phyloP scores from a whole-genome alignment of 441 rosid genomes.

The Arabidopsis lyrata region DNA sequence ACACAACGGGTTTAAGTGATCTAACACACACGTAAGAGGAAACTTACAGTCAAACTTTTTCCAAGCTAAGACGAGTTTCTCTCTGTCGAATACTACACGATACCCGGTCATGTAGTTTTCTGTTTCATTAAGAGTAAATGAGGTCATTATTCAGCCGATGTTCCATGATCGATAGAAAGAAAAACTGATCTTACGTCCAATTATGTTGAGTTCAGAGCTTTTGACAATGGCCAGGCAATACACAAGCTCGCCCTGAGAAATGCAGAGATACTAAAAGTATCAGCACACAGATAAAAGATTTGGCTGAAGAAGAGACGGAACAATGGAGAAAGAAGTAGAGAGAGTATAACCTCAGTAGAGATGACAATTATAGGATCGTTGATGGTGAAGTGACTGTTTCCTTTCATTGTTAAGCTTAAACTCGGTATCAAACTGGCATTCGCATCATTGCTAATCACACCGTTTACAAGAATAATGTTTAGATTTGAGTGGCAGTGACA shows the following conservation, averaged over 20 bases:
- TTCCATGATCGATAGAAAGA: not conserved
- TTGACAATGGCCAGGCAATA: constrained; percentile 68
- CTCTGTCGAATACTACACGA: constrained; percentile 79
- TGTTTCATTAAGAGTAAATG: constrained; percentile 44
- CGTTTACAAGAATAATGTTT: constrained; percentile 32
- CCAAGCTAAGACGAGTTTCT: constrained; percentile 78
- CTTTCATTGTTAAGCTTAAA: constrained; percentile 67
- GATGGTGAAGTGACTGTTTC: constrained; percentile 56
- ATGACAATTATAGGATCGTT: constrained; percentile 65
- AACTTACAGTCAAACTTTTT: constrained; percentile 77
- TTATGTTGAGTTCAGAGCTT: constrained; percentile 64
- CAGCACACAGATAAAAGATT: constrained; percentile 5
- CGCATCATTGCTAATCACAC: constrained; percentile 59
- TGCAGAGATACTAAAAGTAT: constrained; percentile 21
- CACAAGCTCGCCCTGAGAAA: constrained; percentile 57
- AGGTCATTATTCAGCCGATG: not conserved
- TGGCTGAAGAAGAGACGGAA: constrained; percentile 7
- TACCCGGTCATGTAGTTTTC: constrained; percentile 88
- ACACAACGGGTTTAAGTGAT: not conserved
- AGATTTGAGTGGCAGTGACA: constrained; percentile 10
- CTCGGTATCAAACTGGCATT: constrained; percentile 64
- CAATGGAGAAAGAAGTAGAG: not conserved
- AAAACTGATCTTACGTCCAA: constrained; percentile 57
- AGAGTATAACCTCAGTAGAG: constrained; percentile 57
- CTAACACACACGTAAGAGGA: constrained; percentile 4